Conservation (phyloP, 257 asterid genomes). For the Solanum sejunctum region DNA sequence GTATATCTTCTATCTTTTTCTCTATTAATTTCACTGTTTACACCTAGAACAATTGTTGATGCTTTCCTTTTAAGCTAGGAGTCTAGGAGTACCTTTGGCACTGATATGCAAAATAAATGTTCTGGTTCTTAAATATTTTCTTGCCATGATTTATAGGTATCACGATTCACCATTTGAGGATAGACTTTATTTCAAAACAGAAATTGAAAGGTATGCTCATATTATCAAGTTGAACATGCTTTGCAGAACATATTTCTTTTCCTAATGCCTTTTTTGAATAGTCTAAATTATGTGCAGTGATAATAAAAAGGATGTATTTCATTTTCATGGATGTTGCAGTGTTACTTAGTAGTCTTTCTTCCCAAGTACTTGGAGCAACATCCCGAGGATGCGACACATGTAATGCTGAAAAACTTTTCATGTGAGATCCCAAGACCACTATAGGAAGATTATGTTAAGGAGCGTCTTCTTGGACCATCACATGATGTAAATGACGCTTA, state of each 20-base stretch:
- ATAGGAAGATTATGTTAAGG: slow-evolving; percentile 50
- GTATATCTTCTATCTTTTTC: too few relatives aligned
- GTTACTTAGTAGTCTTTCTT: slow-evolving; percentile 7
- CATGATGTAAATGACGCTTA: background rate
- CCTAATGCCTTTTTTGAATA: background rate
- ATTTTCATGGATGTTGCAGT: background rate
- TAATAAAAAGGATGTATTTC: background rate
- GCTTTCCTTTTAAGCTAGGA: too few relatives aligned
- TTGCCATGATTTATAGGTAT: too few relatives aligned
- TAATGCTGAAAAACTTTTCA: background rate
- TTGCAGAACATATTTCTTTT: background rate
- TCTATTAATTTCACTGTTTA: too few relatives aligned
- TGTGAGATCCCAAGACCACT: slow-evolving; percentile 69
- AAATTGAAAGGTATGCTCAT: too few relatives aligned
- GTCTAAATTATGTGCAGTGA: background rate
- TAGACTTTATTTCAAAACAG: too few relatives aligned
- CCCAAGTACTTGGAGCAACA: slow-evolving; percentile 53
- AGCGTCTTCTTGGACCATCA: too few relatives aligned
- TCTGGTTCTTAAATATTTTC: too few relatives aligned
- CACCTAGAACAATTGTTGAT: too few relatives aligned
- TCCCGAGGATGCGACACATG: slow-evolving; percentile 29
- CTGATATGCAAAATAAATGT: too few relatives aligned
- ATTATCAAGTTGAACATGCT: background rate
- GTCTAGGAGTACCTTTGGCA: too few relatives aligned
- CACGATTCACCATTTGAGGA: too few relatives aligned